Conservation (phyloP, 2,329 filamentous ascomycete genomes). For the Fusarium torulosum region DNA sequence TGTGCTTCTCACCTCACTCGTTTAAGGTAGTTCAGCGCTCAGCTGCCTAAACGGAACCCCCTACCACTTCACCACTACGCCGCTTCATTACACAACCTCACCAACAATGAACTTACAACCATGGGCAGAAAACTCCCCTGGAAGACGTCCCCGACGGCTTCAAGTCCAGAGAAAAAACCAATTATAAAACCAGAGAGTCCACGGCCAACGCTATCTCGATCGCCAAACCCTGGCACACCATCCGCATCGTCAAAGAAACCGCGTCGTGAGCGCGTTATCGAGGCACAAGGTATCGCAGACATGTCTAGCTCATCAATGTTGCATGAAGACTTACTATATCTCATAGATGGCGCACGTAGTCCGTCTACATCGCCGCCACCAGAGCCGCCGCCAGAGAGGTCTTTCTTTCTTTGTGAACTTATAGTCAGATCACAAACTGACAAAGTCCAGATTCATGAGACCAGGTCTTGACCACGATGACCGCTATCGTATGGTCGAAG, state of each 20-base stretch:
- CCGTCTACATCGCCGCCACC: slow-evolving; percentile 67
- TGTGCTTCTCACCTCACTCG: neutral
- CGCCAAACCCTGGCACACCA: slow-evolving; percentile 15
- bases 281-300: slow-evolving; percentile 43
- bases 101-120: slow-evolving; percentile 20
- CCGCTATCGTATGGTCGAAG: slow-evolving; percentile 84
- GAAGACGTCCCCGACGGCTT: slow-evolving; percentile 53
- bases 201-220: slow-evolving; percentile 1
- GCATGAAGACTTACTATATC: neutral
- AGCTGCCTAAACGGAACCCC: slow-evolving; percentile 23
- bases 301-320: neutral
- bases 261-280: slow-evolving; percentile 39
- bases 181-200: slow-evolving; percentile 23
- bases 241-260: slow-evolving; percentile 29
- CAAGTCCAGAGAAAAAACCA: slow-evolving; percentile 19
- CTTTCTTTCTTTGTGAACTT: neutral
- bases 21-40: slow-evolving; percentile 8
- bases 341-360: slow-evolving; percentile 49
- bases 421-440: neutral
- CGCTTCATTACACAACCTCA: slow-evolving; percentile 6
- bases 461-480: slow-evolving; percentile 76
- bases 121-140: slow-evolving; percentile 68
- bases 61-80: slow-evolving; percentile 18
- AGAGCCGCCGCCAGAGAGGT: slow-evolving; percentile 62
- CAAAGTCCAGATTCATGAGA: slow-evolving; percentile 68